Percentiles rank a stretch among this genome's conserved stretches.
These are phyloP conservation scores for Tilletia walkeri DNA, from an alignment of 1,284 basidiomycete genomes.

Conservation along the genomic window DNA sequence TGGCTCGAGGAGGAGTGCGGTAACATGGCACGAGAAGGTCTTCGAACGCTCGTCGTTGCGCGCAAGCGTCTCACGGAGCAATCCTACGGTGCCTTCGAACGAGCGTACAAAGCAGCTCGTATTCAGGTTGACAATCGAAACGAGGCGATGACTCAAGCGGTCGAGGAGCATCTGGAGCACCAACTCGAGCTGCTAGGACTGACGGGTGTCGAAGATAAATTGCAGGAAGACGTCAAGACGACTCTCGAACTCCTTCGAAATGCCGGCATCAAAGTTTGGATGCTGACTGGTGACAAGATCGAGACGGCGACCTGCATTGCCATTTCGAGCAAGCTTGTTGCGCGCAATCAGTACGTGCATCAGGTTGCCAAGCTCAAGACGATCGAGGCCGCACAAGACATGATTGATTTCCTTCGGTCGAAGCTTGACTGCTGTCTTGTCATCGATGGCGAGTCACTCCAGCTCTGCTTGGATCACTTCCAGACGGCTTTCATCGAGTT, in stretches of 20 bases:
- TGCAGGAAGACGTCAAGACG: slow-evolving; percentile 93
- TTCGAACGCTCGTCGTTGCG: slow-evolving; percentile 89
- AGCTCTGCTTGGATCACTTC: slow-evolving; percentile 86
- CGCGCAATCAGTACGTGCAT: slow-evolving; percentile 94
- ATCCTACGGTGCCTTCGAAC: slow-evolving; percentile 73
- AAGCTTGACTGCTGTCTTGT: slow-evolving; percentile 97
- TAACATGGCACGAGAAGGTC: slow-evolving; percentile 96
- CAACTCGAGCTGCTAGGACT: slow-evolving; percentile 88
- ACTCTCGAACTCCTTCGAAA: slow-evolving; percentile 91
- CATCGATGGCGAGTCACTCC: slow-evolving; percentile 95
- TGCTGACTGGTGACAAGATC: slow-evolving; percentile 99
- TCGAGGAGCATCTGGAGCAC: slow-evolving; percentile 75
- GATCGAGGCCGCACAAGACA: slow-evolving; percentile 75
- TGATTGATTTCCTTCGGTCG: slow-evolving; percentile 90
- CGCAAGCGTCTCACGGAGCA: slow-evolving; percentile 72
- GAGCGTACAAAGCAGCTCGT: slow-evolving; percentile 74
- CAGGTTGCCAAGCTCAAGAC: slow-evolving; percentile 88
- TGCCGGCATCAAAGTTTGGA: slow-evolving; percentile 98
- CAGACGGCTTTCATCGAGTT: slow-evolving; percentile 92
- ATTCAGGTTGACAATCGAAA: slow-evolving; percentile 67
- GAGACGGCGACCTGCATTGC: slow-evolving; percentile 99
- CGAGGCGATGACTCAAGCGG: slow-evolving; percentile 74
- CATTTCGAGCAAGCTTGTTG: slow-evolving; percentile 92
- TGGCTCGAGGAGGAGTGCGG: slow-evolving; percentile 98
- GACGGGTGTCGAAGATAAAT: slow-evolving; percentile 96